These are phyloP conservation scores for Lagerstroemia speciosa DNA, from an alignment of 345 rosid species.

Conservation along the genomic window DNA sequence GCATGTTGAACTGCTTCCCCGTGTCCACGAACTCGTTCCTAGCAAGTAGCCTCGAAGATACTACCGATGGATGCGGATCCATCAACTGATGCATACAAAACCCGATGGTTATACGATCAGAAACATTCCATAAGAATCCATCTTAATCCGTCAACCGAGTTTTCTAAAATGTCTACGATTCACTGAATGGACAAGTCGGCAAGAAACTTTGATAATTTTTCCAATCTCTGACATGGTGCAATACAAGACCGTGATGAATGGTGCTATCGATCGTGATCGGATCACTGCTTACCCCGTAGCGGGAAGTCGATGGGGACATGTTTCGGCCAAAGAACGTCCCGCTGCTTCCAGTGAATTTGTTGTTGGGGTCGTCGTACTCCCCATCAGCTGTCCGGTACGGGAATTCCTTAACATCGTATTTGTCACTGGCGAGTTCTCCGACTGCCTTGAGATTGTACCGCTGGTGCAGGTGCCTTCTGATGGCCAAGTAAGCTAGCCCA, in stretches of 20 bases:
- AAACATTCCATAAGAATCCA: background rate
- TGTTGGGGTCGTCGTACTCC: constrained; percentile 48
- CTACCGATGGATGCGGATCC: constrained; percentile 74
- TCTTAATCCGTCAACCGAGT: background rate
- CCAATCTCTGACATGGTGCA: no score
- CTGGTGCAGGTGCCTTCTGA: constrained; percentile 62
- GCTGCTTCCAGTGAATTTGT: constrained; percentile 43
- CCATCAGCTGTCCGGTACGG: constrained; percentile 59
- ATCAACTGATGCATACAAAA: constrained; percentile 24
- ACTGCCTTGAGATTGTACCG: constrained; percentile 62
- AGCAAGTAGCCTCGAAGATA: constrained; percentile 56
- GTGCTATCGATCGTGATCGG: background rate
- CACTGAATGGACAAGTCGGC: no score
- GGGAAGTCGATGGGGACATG: constrained; percentile 50
- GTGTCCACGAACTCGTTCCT: constrained; percentile 44
- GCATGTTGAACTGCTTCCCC: constrained; percentile 65
- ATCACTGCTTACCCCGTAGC: constrained; percentile 30
- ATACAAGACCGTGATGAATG: background rate
- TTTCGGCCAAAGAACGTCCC: constrained; percentile 60
- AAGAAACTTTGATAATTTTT: no score
- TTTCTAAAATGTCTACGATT: background rate
- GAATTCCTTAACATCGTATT: constrained; percentile 35
- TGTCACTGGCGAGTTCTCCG: constrained; percentile 31
- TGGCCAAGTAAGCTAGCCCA: constrained; percentile 49
- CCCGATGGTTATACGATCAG: background rate